Base-by-base conservation (phyloP, 805 yeast species). In the Zygoascus flipseniorum region DNA sequence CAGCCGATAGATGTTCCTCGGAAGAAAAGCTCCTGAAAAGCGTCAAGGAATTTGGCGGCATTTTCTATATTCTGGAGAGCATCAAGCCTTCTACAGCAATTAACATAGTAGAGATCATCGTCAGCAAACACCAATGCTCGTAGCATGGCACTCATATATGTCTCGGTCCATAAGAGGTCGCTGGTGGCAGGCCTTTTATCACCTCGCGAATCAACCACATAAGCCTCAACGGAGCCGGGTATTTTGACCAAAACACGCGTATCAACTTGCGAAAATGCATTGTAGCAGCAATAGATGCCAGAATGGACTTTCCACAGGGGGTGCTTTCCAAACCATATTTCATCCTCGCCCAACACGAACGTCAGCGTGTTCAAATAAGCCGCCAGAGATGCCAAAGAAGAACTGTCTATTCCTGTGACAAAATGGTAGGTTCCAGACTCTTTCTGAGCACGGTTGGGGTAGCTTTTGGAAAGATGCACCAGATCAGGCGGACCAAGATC, bases 401-500 rank as follows among this genome's bases (percentile, higher is more conserved):
- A 73, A 5, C 77, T 71, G 59, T 80, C 82, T 19, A 80, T 64
- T 1, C 85, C 85, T 13, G 76, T 70, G 28, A 75, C 74, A 63
- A 71, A 76, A 59, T 80, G 84, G 58, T 78, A 80, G 35, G 79
- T 75, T 9, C 83, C 82, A 35, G 63, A 56, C 59, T 80, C 84
- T 52, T 75, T 73, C 5, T 67, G 23, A 47, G 73, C 69, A 42
- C 39, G 26, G 53, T 71, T 72, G 47, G 77, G 75, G 53, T 70
- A 70, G 62, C 48, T 62, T 53, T 69, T 74, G 31, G 76, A 65
- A 31, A 78, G 59, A 59, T 76, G 85, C 2, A 83, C 80, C 54
- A 86, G 70, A 67, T 86, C 95, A 2, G 89, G 85, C 1, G 89
- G 87, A 0, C 95, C 95, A 20, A 84, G 63, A n/a, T 82, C 82